Percentiles rank a stretch among this genome's conserved stretches.
phyloP scores from a whole-genome alignment of 2,329 filamentous ascomycete genomes.

The Monosporascus sp. region DNA sequence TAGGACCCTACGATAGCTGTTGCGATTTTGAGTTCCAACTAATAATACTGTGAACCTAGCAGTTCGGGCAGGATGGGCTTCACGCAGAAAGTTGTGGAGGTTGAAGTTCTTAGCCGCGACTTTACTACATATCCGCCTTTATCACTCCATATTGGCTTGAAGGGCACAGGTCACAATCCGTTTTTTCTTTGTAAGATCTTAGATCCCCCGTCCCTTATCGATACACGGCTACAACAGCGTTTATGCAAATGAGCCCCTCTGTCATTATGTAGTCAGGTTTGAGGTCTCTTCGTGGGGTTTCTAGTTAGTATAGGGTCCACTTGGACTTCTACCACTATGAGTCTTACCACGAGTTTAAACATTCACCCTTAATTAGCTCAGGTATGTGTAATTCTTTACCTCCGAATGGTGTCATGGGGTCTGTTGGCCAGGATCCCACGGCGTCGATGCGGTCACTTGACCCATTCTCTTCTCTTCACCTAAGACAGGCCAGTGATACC shows the following conservation, averaged over 20 bases:
- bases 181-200: background rate
- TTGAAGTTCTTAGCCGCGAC: background rate
- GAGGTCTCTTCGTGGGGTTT: too few species aligned
- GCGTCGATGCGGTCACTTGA: background rate
- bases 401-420: background rate
- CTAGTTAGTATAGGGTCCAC: too few species aligned
- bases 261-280: too few species aligned
- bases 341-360: background rate
- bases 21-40: too few species aligned
- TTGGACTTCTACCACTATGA: too few species aligned
- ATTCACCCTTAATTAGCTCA: background rate
- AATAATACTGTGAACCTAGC: too few species aligned
- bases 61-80: too few species aligned
- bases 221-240: background rate
- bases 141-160: background rate
- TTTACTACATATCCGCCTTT: background rate
- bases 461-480: background rate
- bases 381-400: too few species aligned
- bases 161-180: too few species aligned
- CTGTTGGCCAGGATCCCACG: background rate
- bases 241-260: background rate
- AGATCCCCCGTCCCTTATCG: background rate
- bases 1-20: too few species aligned
- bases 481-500: background rate
- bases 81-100: background rate